These are phyloP conservation scores for Trametes villosa DNA, from an alignment of 768 basidiomycete genomes.

Conservation along the genomic window DNA sequence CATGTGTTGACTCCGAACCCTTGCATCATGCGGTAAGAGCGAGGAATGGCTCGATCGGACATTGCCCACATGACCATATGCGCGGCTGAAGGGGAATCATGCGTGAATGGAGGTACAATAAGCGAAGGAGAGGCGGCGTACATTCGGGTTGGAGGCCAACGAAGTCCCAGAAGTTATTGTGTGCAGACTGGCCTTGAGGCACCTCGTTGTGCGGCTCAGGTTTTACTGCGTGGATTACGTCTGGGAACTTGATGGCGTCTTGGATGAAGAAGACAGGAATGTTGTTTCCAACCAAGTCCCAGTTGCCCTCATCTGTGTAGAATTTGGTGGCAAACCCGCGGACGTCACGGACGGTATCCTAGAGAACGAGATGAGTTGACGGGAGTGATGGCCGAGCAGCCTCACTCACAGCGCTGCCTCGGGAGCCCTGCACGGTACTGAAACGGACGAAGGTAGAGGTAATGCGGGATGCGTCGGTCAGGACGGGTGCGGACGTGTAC, in stretches of 20 bases:
- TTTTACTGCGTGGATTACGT: slow-evolving; percentile 83
- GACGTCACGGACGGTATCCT: slow-evolving; percentile 83
- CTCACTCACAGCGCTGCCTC: slow-evolving; percentile 74
- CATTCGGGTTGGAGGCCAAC: slow-evolving; percentile 72
- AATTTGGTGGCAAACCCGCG: slow-evolving; percentile 86
- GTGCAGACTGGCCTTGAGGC: slow-evolving; percentile 67
- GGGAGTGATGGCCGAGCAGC: neutral
- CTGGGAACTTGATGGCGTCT: slow-evolving; percentile 84
- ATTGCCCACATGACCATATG: slow-evolving; percentile 86
- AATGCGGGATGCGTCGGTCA: slow-evolving; percentile 72
- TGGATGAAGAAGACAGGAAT: slow-evolving; percentile 85
- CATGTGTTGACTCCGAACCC: slow-evolving; percentile 89
- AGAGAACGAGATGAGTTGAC: neutral
- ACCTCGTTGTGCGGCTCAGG: slow-evolving; percentile 87
- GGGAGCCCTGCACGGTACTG: slow-evolving; percentile 81
- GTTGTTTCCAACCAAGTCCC: slow-evolving; percentile 87
- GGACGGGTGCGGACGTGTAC: slow-evolving; percentile 68
- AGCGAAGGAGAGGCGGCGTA: slow-evolving; percentile 24
- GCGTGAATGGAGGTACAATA: slow-evolving; percentile 6
- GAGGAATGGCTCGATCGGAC: slow-evolving; percentile 84
- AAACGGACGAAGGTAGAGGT: slow-evolving; percentile 86
- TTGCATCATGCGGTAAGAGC: slow-evolving; percentile 89
- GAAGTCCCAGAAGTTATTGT: slow-evolving; percentile 92
- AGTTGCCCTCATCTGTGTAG: slow-evolving; percentile 85
- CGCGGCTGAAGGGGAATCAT: slow-evolving; percentile 43